Evolutionary conservation across 2,329 filamentous ascomycete genomes (phyloP), one percentile per base, ranked within the genome.

Genomic region (Ascochyta lentis): DNA sequence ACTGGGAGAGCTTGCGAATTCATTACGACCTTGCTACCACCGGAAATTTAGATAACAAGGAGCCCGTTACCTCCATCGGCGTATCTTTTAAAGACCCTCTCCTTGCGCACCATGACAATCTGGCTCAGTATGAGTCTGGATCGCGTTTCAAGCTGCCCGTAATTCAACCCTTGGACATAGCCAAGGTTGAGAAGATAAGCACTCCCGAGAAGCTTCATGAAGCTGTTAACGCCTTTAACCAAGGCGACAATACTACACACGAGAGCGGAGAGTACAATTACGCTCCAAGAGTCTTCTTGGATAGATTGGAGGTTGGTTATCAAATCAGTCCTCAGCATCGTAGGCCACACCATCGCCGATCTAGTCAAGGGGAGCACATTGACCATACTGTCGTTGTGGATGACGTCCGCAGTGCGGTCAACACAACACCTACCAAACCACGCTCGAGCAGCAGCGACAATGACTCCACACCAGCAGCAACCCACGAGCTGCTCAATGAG

Each of bases 1-100:
- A 64, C 35, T 69, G 64, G 65, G 72, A 74, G 33, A 71, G 65
- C 52, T 48, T 67, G 34, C 68, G 63, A 40, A 71, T 71, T 13
- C 46, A 68, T 23, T 66, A 57, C 42, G 67, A 73, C 50, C 58
- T 73, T 23, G 43, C 37, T 1, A 50, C 63, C 31, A 60, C 56
- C 19, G 57, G 56, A n/a, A 51, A 56, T 10, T 49, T 40, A 50
- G 47, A 39, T 1, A 41, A 9, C 9, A 60, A 44, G 2, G 61
- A 65, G 9, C 52, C 60, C n/a, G 42, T 59, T 3, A 50, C 49
- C 2, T 44, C 41, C 4, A 50, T 61, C 1, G 59, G 53, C 22
- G 54, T 71, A 15, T 54, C 60, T 6, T 66, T 67, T 13, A 42
- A 63, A 4, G 41, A 62, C n/a, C 49, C 55, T 27, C 27, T 26